phyloP scores from a whole-genome alignment of 2,329 filamentous ascomycete genomes.

The Colletotrichum tofieldiae region DNA sequence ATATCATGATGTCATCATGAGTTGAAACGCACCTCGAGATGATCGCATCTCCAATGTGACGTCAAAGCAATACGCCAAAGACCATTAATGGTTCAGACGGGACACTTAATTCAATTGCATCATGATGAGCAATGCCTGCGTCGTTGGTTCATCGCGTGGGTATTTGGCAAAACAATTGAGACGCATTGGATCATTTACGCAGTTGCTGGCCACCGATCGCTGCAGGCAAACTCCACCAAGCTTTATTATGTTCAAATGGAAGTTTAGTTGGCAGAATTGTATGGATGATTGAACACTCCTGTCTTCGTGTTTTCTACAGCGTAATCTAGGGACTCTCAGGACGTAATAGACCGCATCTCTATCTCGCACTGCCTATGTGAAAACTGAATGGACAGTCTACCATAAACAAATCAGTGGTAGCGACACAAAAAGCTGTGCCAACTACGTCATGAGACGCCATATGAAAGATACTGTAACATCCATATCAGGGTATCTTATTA shows the following conservation, averaged over 20 bases:
- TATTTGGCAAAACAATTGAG: background rate
- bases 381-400: too few relatives aligned
- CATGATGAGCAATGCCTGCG: background rate
- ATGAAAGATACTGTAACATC: background rate
- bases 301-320: too few relatives aligned
- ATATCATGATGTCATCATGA: slow-evolving; percentile 31
- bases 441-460: too few relatives aligned
- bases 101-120: background rate
- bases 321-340: too few relatives aligned
- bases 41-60: background rate
- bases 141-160: too few relatives aligned
- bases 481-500: slow-evolving; percentile 10
- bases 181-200: background rate
- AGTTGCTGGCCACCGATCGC: background rate
- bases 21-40: background rate
- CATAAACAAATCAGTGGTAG: too few relatives aligned
- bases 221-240: too few relatives aligned
- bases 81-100: background rate
- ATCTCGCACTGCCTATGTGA: too few relatives aligned
- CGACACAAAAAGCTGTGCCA: too few relatives aligned
- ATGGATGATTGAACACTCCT: too few relatives aligned
- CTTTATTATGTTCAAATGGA: background rate
- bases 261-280: too few relatives aligned
- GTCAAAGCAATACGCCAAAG: slow-evolving; percentile 4
- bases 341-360: too few relatives aligned